phyloP scores from a whole-genome alignment of 2,329 filamentous ascomycete species.

The Talaromyces rugulosus region DNA sequence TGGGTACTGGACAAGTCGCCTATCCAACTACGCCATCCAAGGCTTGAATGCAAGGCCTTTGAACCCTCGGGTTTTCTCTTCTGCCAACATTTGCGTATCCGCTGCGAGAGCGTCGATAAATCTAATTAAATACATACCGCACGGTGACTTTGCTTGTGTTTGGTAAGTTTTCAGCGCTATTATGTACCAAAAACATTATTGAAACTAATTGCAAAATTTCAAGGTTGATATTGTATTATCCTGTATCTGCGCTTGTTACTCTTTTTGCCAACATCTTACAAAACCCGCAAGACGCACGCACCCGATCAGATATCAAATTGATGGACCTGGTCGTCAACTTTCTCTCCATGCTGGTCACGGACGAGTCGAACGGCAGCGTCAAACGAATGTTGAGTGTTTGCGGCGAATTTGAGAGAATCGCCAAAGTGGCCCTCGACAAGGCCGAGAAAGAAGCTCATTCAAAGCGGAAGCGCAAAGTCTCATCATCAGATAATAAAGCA shows the following conservation, averaged over 20 bases:
- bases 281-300: conserved; percentile 84
- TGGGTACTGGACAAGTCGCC: conserved; percentile 92
- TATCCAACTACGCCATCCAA: conserved; percentile 93
- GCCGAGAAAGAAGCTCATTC: conserved; percentile 78
- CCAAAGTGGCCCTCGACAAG: conserved; percentile 84
- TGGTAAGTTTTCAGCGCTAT: conserved; percentile 59
- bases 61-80: conserved; percentile 92
- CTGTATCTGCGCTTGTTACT: conserved; percentile 89
- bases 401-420: conserved; percentile 94
- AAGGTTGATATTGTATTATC: conserved; percentile 90
- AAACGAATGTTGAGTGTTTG: conserved; percentile 92
- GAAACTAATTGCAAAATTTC: conserved; percentile 25
- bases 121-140: conserved; percentile 90
- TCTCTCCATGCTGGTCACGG: conserved; percentile 79
- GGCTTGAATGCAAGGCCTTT: conserved; percentile 85
- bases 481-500: background rate
- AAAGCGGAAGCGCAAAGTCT: conserved; percentile 77
- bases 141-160: conserved; percentile 90
- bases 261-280: conserved; percentile 95
- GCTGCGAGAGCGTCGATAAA: conserved; percentile 91
- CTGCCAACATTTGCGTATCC: conserved; percentile 85
- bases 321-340: conserved; percentile 95
- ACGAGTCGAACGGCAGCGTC: conserved; percentile 85
- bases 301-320: conserved; percentile 79
- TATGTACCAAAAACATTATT: background rate